These are phyloP conservation scores for Chytriomyces confervae DNA, from an alignment of 192 early-diverging fungal species.

Conservation along the genomic window DNA sequence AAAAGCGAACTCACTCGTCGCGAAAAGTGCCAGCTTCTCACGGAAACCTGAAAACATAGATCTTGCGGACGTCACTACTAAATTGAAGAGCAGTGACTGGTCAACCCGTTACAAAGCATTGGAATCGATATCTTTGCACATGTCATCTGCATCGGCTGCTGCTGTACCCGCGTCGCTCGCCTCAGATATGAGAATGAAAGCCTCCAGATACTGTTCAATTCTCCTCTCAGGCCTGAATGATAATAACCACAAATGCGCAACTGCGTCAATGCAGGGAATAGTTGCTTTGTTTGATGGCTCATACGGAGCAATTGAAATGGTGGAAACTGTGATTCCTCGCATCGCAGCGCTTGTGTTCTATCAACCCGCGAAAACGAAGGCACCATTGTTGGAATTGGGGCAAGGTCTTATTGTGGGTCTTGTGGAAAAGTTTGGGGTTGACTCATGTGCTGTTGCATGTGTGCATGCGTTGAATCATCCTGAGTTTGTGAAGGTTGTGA, in stretches of 20 bases:
- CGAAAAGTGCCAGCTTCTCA: no score
- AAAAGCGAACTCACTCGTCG: no score
- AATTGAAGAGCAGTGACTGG: conserved; percentile 39
- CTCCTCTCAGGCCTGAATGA: conserved; percentile 29
- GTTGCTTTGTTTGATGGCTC: conserved; percentile 3
- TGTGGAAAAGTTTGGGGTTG: conserved; percentile 20
- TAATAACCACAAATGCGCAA: conserved; percentile 26
- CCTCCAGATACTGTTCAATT: conserved; percentile 13
- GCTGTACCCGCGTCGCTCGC: neutral
- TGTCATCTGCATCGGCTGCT: neutral
- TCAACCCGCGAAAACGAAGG: conserved; percentile 27
- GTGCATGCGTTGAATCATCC: conserved; percentile 30
- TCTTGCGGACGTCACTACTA: neutral
- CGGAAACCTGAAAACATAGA: neutral
- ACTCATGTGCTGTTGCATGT: conserved; percentile 20
- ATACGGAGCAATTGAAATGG: conserved; percentile 14
- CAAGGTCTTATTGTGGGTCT: neutral
- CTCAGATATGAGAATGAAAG: conserved; percentile 11
- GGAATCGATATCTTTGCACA: conserved; percentile 17
- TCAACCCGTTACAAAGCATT: conserved; percentile 18
- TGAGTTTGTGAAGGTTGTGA: conserved; percentile 34
- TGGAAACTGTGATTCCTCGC: conserved; percentile 30
- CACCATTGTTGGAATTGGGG: conserved; percentile 4
- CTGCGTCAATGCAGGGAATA: conserved; percentile 2
- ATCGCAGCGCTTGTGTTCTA: conserved; percentile 27